Evolutionary conservation across 345 rosid genomes (phyloP).

Genomic region (Pugionium dolabratum): DNA sequence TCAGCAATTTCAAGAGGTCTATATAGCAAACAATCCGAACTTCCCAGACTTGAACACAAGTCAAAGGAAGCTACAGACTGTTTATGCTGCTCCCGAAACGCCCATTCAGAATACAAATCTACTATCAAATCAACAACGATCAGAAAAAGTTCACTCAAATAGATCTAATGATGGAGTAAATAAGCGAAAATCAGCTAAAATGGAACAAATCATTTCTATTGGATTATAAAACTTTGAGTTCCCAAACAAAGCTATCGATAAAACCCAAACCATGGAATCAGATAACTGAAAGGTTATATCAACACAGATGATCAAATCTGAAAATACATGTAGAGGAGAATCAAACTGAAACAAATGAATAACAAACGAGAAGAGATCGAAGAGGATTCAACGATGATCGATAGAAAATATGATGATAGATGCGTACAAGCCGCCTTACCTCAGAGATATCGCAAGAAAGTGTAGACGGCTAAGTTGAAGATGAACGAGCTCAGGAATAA

Average conservation of each 20-base stretch:
- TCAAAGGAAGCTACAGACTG: background rate
- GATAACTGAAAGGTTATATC: background rate
- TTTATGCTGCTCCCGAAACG: background rate
- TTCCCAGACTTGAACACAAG: background rate
- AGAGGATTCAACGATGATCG: background rate
- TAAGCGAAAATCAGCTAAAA: too few species aligned
- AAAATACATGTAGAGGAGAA: background rate
- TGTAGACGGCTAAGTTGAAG: slow-evolving; percentile 14
- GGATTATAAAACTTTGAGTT: background rate
- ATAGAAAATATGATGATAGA: background rate
- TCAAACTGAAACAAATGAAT: background rate
- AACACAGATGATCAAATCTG: background rate
- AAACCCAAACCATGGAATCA: background rate
- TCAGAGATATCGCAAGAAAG: background rate
- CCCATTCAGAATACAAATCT: background rate
- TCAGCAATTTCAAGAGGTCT: background rate
- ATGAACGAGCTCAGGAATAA: too few species aligned
- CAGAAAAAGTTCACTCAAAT: too few species aligned
- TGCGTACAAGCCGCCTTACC: slow-evolving; percentile 1
- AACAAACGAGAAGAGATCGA: background rate
- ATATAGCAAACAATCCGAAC: background rate
- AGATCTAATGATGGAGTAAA: too few species aligned
- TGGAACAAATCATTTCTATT: background rate
- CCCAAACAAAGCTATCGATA: background rate
- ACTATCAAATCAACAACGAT: too few species aligned